Evolutionary conservation across 805 yeast genomes (phyloP).

Genomic region (Suhomyces pyralidae): DNA sequence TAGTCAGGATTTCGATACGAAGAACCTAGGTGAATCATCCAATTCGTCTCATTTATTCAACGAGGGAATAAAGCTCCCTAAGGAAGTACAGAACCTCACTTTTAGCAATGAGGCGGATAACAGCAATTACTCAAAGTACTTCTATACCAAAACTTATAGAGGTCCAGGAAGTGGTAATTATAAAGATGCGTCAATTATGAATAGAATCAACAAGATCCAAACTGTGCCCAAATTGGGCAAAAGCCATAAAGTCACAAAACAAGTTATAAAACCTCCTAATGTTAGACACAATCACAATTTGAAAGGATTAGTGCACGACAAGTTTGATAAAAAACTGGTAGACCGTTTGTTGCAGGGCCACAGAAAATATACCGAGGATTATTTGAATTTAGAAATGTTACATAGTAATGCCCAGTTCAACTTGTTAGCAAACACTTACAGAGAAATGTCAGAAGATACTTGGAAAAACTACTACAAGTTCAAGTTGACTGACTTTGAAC

Average conservation of each 20-base stretch:
- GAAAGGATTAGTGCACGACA: conserved; percentile 39
- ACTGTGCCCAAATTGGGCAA: conserved; percentile 8
- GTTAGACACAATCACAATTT: conserved; percentile 21
- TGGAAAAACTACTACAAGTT: conserved; percentile 40
- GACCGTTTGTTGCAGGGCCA: conserved; percentile 28
- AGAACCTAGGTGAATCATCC: conserved; percentile 15
- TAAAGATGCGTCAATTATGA: conserved; percentile 42
- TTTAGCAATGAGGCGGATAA: conserved; percentile 36
- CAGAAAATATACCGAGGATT: conserved; percentile 33
- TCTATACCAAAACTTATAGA: conserved; percentile 37
- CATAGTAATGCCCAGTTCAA: conserved; percentile 43
- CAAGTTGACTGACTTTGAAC: conserved; percentile 39
- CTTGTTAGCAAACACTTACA: conserved; percentile 35
- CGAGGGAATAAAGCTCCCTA: conserved; percentile 27
- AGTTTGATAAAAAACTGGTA: conserved; percentile 28
- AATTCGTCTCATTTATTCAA: conserved; percentile 21
- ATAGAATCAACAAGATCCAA: conserved; percentile 36
- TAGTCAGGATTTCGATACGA: conserved; percentile 6
- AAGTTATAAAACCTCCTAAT: conserved; percentile 15
- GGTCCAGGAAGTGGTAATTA: conserved; percentile 48
- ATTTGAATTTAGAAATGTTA: conserved; percentile 40
- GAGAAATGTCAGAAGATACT: conserved; percentile 37
- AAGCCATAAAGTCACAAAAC: conserved; percentile 17
- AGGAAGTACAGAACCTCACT: conserved; percentile 34
- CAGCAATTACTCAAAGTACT: conserved; percentile 35